These are phyloP conservation scores for Meyerozyma smithsonii DNA, from an alignment of 1,139 yeast genomes.

Conservation along the genomic window DNA sequence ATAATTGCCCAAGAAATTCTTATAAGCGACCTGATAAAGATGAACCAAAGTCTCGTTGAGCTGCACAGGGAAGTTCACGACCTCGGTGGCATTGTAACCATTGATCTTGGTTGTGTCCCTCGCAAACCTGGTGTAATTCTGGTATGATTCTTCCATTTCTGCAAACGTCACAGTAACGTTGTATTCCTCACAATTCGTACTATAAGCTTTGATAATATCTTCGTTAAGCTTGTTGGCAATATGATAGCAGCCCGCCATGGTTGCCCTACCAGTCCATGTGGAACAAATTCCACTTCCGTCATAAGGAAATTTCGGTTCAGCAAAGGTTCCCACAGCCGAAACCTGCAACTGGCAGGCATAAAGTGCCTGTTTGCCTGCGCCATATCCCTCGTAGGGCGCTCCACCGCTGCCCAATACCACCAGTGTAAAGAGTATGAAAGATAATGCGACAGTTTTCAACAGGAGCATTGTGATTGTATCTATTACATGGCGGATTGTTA, in stretches of 20 bases:
- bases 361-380: constrained; percentile 4
- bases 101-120: constrained; percentile 16
- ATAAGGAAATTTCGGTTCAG: constrained; percentile 7
- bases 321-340: constrained; percentile 12
- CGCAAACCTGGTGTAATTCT: constrained; percentile 16
- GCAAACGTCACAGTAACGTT: constrained; percentile 13
- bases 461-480: not conserved
- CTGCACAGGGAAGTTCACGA: constrained; percentile 20
- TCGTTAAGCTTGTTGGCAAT: not conserved
- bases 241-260: constrained; percentile 15
- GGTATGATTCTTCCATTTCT: constrained; percentile 15
- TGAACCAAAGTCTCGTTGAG: constrained; percentile 12
- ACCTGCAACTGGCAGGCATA: constrained; percentile 18
- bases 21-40: constrained; percentile 15
- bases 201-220: not conserved
- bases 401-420: constrained; percentile 4
- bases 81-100: constrained; percentile 18
- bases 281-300: constrained; percentile 11
- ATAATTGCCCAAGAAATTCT: constrained; percentile 30
- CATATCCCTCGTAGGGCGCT: constrained; percentile 10
- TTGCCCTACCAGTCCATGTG: constrained; percentile 12
- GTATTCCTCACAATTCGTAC: constrained; percentile 10
- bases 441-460: not conserved
- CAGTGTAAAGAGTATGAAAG: not conserved
- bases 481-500: not conserved